These are phyloP conservation scores for Trichoderma parareesei DNA, from an alignment of 495 filamentous ascomycete genomes.

Conservation along the genomic window DNA sequence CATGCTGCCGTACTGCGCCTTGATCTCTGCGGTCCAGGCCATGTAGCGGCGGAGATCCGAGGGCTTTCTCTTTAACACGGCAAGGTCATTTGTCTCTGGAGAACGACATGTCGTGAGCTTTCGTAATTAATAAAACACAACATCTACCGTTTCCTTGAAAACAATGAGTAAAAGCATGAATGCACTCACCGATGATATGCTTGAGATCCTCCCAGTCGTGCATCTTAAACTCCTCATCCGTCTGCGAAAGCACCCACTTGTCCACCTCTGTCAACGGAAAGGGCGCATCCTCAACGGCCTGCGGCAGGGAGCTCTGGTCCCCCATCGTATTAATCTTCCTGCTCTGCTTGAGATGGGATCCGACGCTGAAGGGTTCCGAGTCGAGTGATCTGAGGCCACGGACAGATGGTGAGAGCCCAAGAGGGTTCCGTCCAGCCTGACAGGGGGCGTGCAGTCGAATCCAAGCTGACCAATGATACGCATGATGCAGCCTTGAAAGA, in stretches of 20 bases:
- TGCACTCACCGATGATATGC: conserved; percentile 50
- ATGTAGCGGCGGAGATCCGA: conserved; percentile 80
- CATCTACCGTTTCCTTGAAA: background rate
- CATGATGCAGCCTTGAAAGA: too few relatives aligned
- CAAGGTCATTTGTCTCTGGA: conserved; percentile 60
- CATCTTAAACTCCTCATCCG: conserved; percentile 58
- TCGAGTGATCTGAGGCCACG: background rate
- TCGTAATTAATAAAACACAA: background rate
- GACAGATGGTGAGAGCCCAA: background rate
- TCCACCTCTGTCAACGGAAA: conserved; percentile 62
- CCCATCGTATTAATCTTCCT: background rate
- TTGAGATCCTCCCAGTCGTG: conserved; percentile 65
- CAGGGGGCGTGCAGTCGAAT: background rate
- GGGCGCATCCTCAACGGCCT: conserved; percentile 30
- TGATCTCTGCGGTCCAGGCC: conserved; percentile 62
- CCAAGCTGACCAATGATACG: background rate
- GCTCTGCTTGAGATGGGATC: background rate
- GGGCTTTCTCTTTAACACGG: conserved; percentile 69
- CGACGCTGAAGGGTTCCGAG: background rate
- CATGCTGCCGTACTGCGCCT: conserved; percentile 65
- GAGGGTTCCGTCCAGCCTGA: background rate
- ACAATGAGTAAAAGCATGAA: background rate
- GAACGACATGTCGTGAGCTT: conserved; percentile 15
- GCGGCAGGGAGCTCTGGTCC: background rate
- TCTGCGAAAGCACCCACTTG: conserved; percentile 54